phyloP scores from a whole-genome alignment of 257 asterid species.

The Scutellaria baicalensis region DNA sequence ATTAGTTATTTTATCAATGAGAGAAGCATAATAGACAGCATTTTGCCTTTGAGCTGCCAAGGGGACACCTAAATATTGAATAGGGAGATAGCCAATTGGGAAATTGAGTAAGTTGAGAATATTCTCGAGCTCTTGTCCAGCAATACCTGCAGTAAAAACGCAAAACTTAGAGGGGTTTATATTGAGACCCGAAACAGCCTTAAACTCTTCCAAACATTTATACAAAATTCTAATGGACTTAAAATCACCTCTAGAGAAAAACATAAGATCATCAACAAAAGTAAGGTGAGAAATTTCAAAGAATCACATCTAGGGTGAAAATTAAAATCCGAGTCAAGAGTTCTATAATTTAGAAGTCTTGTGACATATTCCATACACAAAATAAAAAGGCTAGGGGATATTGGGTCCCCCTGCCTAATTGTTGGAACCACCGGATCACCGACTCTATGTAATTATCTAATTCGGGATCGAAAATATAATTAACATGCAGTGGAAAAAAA shows the following conservation, averaged over 20 bases:
- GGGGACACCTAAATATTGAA: neutral
- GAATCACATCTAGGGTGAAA: neutral
- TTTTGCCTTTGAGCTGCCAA: neutral
- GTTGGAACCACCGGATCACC: no score
- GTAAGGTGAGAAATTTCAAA: neutral
- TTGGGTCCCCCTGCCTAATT: neutral
- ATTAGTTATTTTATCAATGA: neutral
- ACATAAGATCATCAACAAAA: neutral
- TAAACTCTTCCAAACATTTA: no score
- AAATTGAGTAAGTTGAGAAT: neutral
- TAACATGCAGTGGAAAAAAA: no score
- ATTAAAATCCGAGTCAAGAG: no score
- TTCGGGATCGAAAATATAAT: no score
- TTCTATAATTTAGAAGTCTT: neutral
- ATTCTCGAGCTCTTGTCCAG: neutral
- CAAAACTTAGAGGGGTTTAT: neutral
- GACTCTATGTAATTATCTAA: no score
- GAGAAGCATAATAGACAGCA: neutral
- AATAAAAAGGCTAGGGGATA: neutral
- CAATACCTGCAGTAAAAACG: neutral
- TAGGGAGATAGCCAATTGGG: neutral
- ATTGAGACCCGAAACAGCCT: neutral
- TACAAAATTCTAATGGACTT: no score
- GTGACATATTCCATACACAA: neutral
- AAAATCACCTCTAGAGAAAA: no score